These are phyloP conservation scores for Alternaria rosae DNA, from an alignment of 2,329 filamentous ascomycete genomes.

Conservation along the genomic window DNA sequence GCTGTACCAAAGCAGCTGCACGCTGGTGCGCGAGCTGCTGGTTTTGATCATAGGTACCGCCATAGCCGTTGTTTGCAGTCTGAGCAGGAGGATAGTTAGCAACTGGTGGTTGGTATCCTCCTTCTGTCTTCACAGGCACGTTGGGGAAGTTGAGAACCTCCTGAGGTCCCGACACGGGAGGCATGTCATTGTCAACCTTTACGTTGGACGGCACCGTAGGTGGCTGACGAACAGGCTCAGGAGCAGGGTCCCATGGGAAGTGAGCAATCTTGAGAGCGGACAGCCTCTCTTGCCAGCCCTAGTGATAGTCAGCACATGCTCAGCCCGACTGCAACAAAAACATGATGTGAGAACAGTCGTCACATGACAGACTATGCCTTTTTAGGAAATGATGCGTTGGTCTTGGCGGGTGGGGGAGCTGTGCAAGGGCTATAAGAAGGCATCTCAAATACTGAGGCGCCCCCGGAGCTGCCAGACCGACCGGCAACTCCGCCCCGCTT, in stretches of 20 bases:
- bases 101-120: constrained; percentile 40
- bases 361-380: constrained; percentile 48
- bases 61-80: constrained; percentile 43
- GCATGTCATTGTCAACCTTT: constrained; percentile 42
- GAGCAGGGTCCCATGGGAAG: constrained; percentile 91
- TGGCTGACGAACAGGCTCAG: constrained; percentile 60
- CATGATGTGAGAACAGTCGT: constrained; percentile 22
- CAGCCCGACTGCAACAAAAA: constrained; percentile 2
- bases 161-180: constrained; percentile 39
- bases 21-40: constrained; percentile 62
- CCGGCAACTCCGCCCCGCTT: constrained; percentile 54
- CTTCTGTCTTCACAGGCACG: constrained; percentile 62
- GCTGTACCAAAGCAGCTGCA: constrained; percentile 57
- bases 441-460: constrained; percentile 55
- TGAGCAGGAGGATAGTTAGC: constrained; percentile 37
- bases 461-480: constrained; percentile 48
- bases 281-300: constrained; percentile 96
- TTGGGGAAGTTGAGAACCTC: constrained; percentile 43
- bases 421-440: constrained; percentile 56
- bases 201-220: constrained; percentile 54
- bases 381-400: constrained; percentile 41
- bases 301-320: constrained; percentile 24
- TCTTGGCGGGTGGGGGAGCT: constrained; percentile 48
- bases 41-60: constrained; percentile 48
- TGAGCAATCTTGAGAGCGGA: constrained; percentile 82